These are phyloP conservation scores for Magnolia changhungtana DNA, from an alignment of 164 flowering plant species.

Conservation along the genomic window DNA sequence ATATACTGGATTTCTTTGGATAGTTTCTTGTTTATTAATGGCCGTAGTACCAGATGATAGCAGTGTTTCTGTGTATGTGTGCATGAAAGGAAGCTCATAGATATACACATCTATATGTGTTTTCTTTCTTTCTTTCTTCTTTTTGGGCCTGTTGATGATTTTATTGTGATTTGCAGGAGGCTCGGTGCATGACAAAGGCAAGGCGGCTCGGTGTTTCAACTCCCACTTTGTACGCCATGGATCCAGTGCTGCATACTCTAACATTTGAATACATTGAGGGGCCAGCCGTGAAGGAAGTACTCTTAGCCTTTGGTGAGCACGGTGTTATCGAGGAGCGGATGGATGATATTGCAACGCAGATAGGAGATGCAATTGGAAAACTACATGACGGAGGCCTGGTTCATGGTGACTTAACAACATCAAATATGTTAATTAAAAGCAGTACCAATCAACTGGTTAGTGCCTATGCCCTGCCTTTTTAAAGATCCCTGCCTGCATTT, in stretches of 20 bases:
- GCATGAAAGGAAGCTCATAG: not conserved
- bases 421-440: slow-evolving; percentile 73
- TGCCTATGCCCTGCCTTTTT: not conserved
- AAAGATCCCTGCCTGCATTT: not conserved
- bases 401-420: slow-evolving; percentile 97
- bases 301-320: slow-evolving; percentile 65
- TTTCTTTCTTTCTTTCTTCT: not conserved
- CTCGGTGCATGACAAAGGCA: slow-evolving; percentile 95
- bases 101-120: not conserved
- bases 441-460: slow-evolving; percentile 78
- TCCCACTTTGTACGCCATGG: slow-evolving; percentile 75
- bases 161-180: slow-evolving; percentile 51
- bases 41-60: too few species aligned
- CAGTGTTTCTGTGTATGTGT: not conserved
- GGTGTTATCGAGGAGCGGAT: slow-evolving; percentile 62
- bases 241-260: slow-evolving; percentile 53
- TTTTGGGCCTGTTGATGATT: not conserved
- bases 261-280: slow-evolving; percentile 89
- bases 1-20: too few species aligned
- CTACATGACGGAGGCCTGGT: slow-evolving; percentile 92
- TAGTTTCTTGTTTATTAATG: too few species aligned
- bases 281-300: slow-evolving; percentile 75
- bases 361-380: slow-evolving; percentile 82
- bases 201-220: slow-evolving; percentile 80
- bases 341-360: slow-evolving; percentile 71